Percentiles rank a stretch among this genome's conserved stretches.
Evolutionary conservation across 805 yeast species (phyloP).

Genomic region (Starmerella vaccinii): DNA sequence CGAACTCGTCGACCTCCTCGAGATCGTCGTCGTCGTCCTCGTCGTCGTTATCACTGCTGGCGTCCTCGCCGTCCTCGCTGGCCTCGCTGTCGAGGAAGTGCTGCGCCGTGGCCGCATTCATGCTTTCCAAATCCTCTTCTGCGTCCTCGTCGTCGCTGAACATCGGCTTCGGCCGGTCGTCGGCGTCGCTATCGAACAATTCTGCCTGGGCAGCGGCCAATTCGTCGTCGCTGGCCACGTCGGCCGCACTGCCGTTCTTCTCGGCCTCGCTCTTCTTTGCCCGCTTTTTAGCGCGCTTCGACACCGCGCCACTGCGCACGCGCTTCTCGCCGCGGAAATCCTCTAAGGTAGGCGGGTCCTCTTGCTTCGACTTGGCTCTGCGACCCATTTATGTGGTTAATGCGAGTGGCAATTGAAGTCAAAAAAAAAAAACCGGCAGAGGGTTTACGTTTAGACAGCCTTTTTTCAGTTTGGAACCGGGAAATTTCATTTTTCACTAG

Average conservation of each 20-base stretch:
- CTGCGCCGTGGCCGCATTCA: slow-evolving; percentile 26
- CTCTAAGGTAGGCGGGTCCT: slow-evolving; percentile 79
- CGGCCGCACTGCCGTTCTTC: not conserved
- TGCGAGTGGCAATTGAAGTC: no score
- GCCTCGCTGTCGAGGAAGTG: slow-evolving; percentile 23
- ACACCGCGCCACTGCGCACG: slow-evolving; percentile 17
- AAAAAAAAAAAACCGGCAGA: no score
- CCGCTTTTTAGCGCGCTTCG: slow-evolving; percentile 26
- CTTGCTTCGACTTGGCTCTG: slow-evolving; percentile 86
- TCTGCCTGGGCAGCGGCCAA: slow-evolving; percentile 42
- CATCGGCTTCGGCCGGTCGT: slow-evolving; percentile 44
- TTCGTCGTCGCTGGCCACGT: slow-evolving; percentile 43
- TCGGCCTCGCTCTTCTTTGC: slow-evolving; percentile 5
- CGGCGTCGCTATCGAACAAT: slow-evolving; percentile 57
- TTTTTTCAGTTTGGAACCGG: no score
- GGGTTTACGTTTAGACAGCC: no score
- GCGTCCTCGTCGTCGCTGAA: slow-evolving; percentile 66
- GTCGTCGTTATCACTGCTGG: not conserved
- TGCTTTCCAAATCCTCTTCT: slow-evolving; percentile 40
- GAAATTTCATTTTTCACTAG: slow-evolving; percentile 4
- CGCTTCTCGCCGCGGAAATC: slow-evolving; percentile 46
- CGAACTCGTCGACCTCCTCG: slow-evolving; percentile 19
- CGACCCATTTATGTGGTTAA: slow-evolving; percentile 85
- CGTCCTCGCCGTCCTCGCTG: slow-evolving; percentile 17
- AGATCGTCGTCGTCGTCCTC: slow-evolving; percentile 18